Conservation (phyloP, 345 rosid genomes). For the Physaria fendleri region DNA sequence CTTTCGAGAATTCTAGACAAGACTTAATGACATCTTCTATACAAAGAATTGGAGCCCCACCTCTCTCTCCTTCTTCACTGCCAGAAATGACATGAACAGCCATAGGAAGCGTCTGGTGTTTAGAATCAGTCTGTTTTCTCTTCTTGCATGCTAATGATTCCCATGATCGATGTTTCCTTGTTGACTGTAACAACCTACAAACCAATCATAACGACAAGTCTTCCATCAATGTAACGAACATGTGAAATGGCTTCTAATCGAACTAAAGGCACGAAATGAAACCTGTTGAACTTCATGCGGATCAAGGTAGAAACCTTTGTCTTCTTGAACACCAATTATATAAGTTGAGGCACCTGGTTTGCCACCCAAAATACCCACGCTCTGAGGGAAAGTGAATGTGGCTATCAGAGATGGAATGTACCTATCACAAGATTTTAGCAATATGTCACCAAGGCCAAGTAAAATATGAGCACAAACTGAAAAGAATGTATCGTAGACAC, state of each 20-base stretch:
- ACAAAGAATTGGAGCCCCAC: slow-evolving; percentile 91
- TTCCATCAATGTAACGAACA: too few relatives aligned
- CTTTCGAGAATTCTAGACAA: slow-evolving; percentile 64
- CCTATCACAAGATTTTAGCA: slow-evolving; percentile 34
- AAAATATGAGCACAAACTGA: neutral
- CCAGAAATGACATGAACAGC: slow-evolving; percentile 89
- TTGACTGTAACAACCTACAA: too few relatives aligned
- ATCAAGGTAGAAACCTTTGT: slow-evolving; percentile 75
- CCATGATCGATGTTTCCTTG: too few relatives aligned
- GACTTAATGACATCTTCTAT: slow-evolving; percentile 68
- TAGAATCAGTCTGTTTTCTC: slow-evolving; percentile 45
- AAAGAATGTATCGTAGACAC: neutral
- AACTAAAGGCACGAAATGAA: neutral
- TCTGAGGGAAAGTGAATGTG: slow-evolving; percentile 81
- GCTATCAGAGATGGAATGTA: slow-evolving; percentile 71
- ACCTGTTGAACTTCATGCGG: slow-evolving; percentile 83
- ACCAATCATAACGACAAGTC: too few relatives aligned
- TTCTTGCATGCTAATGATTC: slow-evolving; percentile 48
- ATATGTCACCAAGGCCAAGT: neutral
- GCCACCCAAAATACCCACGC: slow-evolving; percentile 93
- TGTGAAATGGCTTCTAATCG: too few relatives aligned
- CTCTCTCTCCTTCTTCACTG: slow-evolving; percentile 88
- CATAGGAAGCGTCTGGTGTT: too few relatives aligned
- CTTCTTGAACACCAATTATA: slow-evolving; percentile 85
- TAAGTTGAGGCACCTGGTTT: slow-evolving; percentile 91